Conservation (phyloP, 202 grass and related monocot genomes). For the Brachypodium distachyon region DNA sequence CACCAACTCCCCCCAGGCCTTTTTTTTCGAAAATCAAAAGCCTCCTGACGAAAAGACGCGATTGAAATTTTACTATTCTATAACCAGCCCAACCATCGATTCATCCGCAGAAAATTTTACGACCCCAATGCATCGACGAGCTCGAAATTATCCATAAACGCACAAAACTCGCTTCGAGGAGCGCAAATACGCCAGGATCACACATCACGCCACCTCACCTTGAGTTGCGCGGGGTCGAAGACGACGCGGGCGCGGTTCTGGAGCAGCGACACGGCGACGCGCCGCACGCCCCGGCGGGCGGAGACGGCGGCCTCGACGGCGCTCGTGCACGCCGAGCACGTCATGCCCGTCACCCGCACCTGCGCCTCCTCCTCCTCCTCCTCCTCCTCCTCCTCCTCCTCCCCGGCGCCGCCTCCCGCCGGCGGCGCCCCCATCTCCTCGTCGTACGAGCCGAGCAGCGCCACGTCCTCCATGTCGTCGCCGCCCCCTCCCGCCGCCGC, state of each 20-base stretch:
- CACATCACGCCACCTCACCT: slow-evolving; percentile 28
- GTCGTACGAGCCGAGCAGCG: slow-evolving; percentile 77
- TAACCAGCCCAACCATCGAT: background rate
- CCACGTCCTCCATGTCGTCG: slow-evolving; percentile 78
- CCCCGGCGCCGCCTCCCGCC: background rate
- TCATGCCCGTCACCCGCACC: slow-evolving; percentile 84
- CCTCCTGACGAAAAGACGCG: background rate
- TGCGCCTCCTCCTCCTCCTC: slow-evolving; percentile 47
- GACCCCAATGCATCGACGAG: background rate
- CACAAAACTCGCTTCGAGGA: background rate
- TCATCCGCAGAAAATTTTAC: background rate
- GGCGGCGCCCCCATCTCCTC: slow-evolving; percentile 52
- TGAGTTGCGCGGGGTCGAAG: slow-evolving; percentile 62
- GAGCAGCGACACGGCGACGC: slow-evolving; percentile 77
- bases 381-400: slow-evolving; percentile 15
- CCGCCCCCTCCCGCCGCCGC: slow-evolving; percentile 8
- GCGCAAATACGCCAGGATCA: background rate
- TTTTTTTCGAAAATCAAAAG: background rate
- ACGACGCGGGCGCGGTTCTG: slow-evolving; percentile 86
- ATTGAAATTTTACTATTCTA: background rate
- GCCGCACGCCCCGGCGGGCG: slow-evolving; percentile 48
- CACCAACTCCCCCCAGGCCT: background rate
- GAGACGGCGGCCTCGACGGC: slow-evolving; percentile 74
- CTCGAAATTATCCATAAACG: background rate
- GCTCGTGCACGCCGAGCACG: slow-evolving; percentile 90